phyloP scores from a whole-genome alignment of 345 rosid genomes.

The Erysimum cheiranthoides region DNA sequence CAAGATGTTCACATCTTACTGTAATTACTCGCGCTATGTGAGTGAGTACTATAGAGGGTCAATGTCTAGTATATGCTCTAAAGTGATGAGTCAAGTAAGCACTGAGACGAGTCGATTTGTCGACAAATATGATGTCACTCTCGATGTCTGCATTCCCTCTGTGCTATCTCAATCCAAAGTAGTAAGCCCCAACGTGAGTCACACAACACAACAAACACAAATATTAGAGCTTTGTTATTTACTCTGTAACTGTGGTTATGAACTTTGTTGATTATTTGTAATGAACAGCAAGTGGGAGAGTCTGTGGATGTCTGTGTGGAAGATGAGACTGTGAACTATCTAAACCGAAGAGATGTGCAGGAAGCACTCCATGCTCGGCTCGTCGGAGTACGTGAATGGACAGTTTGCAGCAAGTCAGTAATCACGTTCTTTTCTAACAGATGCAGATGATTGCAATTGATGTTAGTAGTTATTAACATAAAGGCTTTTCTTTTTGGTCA shows the following conservation, averaged over 20 bases:
- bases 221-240: constrained; percentile 3
- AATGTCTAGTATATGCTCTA: constrained; percentile 77
- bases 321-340: constrained; percentile 89
- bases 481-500: background rate
- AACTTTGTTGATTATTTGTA: constrained; percentile 22
- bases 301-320: constrained; percentile 90
- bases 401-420: constrained; percentile 90
- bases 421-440: constrained; percentile 9
- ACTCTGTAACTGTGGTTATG: background rate
- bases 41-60: constrained; percentile 84
- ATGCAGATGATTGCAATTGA: constrained; percentile 16
- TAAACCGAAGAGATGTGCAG: constrained; percentile 90
- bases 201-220: background rate
- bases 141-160: constrained; percentile 90
- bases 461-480: constrained; percentile 3
- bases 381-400: constrained; percentile 80
- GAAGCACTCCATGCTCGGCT: constrained; percentile 90
- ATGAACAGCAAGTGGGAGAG: constrained; percentile 73
- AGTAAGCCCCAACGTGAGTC: constrained; percentile 69
- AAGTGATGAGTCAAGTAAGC: constrained; percentile 82
- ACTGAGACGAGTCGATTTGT: constrained; percentile 89
- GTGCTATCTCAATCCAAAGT: constrained; percentile 78
- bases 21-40: constrained; percentile 90
- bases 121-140: constrained; percentile 94
- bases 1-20: constrained; percentile 80